phyloP scores from a whole-genome alignment of 2,329 filamentous ascomycete species.

The Apiospora marii region DNA sequence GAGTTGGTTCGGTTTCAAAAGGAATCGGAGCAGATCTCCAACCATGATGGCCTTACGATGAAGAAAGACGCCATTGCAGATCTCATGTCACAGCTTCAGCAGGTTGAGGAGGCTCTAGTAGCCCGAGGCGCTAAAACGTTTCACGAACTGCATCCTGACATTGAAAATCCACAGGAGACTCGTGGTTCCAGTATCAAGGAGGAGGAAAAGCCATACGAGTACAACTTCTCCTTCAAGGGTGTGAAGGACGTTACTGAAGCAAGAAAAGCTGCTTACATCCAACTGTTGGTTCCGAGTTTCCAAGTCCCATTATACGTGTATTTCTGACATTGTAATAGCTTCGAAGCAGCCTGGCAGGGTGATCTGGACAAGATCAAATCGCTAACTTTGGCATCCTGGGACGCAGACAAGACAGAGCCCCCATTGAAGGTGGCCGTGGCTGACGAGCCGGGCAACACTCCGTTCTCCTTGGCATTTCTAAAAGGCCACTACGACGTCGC shows the following conservation, averaged over 20 bases:
- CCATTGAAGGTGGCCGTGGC: constrained; percentile 70
- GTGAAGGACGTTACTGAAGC: constrained; percentile 64
- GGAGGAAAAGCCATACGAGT: constrained; percentile 51
- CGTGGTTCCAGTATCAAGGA: constrained; percentile 28
- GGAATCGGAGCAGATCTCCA: constrained; percentile 43
- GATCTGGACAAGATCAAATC: constrained; percentile 71
- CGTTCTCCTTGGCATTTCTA: constrained; percentile 74
- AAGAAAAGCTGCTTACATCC: constrained; percentile 65
- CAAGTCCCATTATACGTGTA: neutral
- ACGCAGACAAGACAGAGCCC: constrained; percentile 56
- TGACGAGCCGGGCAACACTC: constrained; percentile 60
- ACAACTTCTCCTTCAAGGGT: constrained; percentile 58
- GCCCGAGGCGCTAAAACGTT: constrained; percentile 72
- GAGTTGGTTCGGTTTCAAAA: constrained; percentile 44
- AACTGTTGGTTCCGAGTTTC: constrained; percentile 58
- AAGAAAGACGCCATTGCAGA: constrained; percentile 64
- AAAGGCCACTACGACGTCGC: constrained; percentile 71
- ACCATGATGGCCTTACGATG: constrained; percentile 47
- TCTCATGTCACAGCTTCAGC: constrained; percentile 59
- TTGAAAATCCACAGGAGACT: constrained; percentile 38
- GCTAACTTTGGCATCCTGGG: constrained; percentile 68
- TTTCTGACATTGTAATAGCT: constrained; percentile 50
- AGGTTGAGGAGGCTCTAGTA: constrained; percentile 62
- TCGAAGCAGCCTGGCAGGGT: constrained; percentile 78
- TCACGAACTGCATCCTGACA: constrained; percentile 66